Percentiles rank a stretch among this genome's conserved stretches.
These are phyloP conservation scores for Nigrograna mackinnonii DNA, from an alignment of 2,329 filamentous ascomycete genomes.

Conservation along the genomic window DNA sequence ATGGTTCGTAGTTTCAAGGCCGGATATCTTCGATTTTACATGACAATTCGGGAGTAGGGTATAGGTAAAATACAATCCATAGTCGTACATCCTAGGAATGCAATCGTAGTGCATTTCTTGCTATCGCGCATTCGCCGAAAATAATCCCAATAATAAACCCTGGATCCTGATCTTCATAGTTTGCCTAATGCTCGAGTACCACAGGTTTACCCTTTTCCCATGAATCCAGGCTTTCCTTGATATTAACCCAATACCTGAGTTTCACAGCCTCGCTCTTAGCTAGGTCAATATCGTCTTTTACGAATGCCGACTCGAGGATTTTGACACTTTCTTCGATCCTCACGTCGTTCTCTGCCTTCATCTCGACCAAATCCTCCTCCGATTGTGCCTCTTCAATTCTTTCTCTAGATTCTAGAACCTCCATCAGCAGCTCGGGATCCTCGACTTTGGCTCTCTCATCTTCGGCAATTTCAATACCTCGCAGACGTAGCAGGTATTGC, in stretches of 20 bases:
- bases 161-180: no score
- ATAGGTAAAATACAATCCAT: no score
- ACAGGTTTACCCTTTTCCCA: conserved; percentile 81
- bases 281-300: conserved; percentile 63
- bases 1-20: no score
- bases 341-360: conserved; percentile 69
- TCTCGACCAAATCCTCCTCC: conserved; percentile 65
- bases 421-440: conserved; percentile 72
- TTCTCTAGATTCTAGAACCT: conserved; percentile 73
- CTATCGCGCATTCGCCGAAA: no score
- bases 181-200: conserved; percentile 57
- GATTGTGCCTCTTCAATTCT: conserved; percentile 60
- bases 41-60: no score
- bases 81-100: no score
- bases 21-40: no score
- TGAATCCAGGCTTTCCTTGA: conserved; percentile 75
- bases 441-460: conserved; percentile 76
- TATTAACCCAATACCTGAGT: conserved; percentile 89
- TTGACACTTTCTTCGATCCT: conserved; percentile 68
- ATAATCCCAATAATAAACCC: no score
- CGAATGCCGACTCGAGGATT: conserved; percentile 67
- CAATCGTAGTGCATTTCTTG: no score
- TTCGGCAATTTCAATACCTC: conserved; percentile 75
- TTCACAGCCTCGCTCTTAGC: conserved; percentile 75
- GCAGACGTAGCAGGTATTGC: conserved; percentile 78